phyloP scores from a whole-genome alignment of 139 green algal genomes.

The Volvox africanus region DNA sequence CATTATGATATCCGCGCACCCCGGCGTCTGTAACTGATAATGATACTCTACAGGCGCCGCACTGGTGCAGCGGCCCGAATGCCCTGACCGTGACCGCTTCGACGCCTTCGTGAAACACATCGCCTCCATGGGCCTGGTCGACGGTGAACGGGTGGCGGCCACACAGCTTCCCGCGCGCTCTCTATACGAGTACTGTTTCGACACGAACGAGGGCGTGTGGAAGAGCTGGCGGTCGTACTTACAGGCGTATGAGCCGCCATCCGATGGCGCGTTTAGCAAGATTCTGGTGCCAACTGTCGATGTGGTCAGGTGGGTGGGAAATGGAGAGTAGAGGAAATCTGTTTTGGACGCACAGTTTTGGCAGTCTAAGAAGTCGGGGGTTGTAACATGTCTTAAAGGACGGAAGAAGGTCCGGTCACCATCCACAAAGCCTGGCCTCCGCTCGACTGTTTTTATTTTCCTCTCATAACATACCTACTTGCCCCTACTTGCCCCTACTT shows the following conservation, averaged over 20 bases:
- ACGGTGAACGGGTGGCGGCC: slow-evolving; percentile 72
- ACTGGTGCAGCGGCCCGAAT: slow-evolving; percentile 61
- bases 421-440: neutral
- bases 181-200: slow-evolving; percentile 91
- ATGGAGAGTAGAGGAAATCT: no score
- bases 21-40: no score
- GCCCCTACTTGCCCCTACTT: no score
- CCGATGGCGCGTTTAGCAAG: slow-evolving; percentile 79
- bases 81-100: slow-evolving; percentile 79
- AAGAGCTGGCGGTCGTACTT: slow-evolving; percentile 80
- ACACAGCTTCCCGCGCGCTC: slow-evolving; percentile 77
- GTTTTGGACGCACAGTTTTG: no score
- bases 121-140: slow-evolving; percentile 70
- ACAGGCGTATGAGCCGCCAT: slow-evolving; percentile 70
- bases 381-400: no score
- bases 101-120: slow-evolving; percentile 83
- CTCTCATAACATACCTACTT: neutral
- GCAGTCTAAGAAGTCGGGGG: no score
- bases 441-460: neutral
- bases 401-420: no score
- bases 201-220: slow-evolving; percentile 76
- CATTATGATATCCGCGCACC: no score
- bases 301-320: slow-evolving; percentile 70
- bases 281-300: slow-evolving; percentile 92
- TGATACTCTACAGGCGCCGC: slow-evolving; percentile 5